A percentile compares a stretch with the other conserved stretches of the same genome.
Conservation (phyloP, 2,329 filamentous ascomycete genomes). For the Diaporthe velutina region DNA sequence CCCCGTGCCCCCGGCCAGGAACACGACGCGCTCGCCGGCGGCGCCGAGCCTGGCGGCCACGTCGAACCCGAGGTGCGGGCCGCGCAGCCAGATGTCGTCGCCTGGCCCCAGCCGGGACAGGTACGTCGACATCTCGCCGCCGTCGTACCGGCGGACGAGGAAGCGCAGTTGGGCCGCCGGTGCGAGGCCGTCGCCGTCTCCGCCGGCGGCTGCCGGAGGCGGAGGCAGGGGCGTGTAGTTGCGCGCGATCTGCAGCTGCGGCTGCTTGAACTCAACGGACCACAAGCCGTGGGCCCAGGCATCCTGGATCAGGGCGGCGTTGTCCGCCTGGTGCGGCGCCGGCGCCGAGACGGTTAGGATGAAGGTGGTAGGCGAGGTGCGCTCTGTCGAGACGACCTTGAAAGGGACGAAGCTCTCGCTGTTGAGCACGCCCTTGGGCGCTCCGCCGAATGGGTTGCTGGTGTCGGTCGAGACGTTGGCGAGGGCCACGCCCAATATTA, state of each 20-base stretch:
- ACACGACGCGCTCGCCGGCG: conserved; percentile 70
- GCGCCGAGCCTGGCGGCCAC: conserved; percentile 52
- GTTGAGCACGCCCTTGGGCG: conserved; percentile 60
- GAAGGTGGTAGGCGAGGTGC: conserved; percentile 76
- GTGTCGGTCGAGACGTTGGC: conserved; percentile 6
- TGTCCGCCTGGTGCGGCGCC: conserved; percentile 43
- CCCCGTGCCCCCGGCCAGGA: conserved; percentile 92
- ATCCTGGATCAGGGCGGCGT: conserved; percentile 45
- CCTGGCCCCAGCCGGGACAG: conserved; percentile 74
- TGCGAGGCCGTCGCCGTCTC: conserved; percentile 49
- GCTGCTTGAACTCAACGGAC: conserved; percentile 95
- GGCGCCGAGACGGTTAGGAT: conserved; percentile 71
- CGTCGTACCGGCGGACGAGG: conserved; percentile 81
- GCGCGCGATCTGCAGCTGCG: conserved; percentile 90
- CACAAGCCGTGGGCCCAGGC: conserved; percentile 78
- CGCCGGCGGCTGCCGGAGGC: conserved; percentile 24
- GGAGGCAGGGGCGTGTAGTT: conserved; percentile 91
- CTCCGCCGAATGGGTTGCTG: conserved; percentile 4
- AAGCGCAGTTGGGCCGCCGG: conserved; percentile 68
- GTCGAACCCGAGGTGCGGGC: conserved; percentile 79
- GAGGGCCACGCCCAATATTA: background rate
- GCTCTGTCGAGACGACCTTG: conserved; percentile 70
- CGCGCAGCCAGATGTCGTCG: conserved; percentile 79
- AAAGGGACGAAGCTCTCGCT: conserved; percentile 74
- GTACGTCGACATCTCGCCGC: conserved; percentile 89